A percentile compares a stretch with the other conserved stretches of the same genome.
These are phyloP conservation scores for Teratosphaeria nubilosa DNA, from an alignment of 2,329 filamentous ascomycete species.

Conservation along the genomic window DNA sequence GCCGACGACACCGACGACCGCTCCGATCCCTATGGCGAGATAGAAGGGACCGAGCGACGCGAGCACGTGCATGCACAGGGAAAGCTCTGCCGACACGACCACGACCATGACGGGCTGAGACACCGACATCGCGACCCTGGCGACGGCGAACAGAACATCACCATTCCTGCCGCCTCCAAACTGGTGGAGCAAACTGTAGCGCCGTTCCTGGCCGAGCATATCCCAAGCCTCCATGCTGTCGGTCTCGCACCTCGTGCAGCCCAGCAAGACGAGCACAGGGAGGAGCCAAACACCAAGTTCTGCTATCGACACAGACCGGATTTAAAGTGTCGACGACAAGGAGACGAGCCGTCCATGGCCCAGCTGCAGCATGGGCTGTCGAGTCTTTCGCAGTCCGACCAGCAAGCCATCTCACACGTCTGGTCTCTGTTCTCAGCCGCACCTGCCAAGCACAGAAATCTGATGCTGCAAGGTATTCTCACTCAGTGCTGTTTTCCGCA, in stretches of 20 bases:
- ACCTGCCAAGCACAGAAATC: constrained; percentile 81
- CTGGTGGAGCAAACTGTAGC: constrained; percentile 69
- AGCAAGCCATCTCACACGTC: constrained; percentile 91
- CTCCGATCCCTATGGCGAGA: background rate
- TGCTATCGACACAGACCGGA: constrained; percentile 94
- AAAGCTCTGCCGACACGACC: constrained; percentile 23
- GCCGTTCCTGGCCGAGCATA: constrained; percentile 83
- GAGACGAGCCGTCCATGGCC: constrained; percentile 93
- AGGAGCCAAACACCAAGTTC: constrained; percentile 66
- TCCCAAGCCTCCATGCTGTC: constrained; percentile 44
- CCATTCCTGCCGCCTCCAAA: constrained; percentile 41
- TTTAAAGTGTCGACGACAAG: constrained; percentile 82
- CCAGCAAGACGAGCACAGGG: constrained; percentile 19
- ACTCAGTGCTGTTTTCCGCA: constrained; percentile 97
- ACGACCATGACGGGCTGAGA: constrained; percentile 23
- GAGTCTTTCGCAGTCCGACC: constrained; percentile 69
- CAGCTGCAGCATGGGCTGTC: constrained; percentile 82
- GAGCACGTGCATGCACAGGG: constrained; percentile 3
- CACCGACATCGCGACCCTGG: constrained; percentile 14
- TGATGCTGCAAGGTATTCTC: constrained; percentile 94
- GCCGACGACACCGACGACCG: constrained; percentile 3
- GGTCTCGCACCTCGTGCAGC: constrained; percentile 17
- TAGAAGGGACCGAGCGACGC: background rate
- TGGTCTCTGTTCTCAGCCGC: constrained; percentile 97
- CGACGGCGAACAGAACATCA: constrained; percentile 25